Percentiles rank a stretch among this genome's conserved stretches.
Conservation (phyloP, 225 moss, liverwort and hornwort species). For the Polytrichum formosum region DNA sequence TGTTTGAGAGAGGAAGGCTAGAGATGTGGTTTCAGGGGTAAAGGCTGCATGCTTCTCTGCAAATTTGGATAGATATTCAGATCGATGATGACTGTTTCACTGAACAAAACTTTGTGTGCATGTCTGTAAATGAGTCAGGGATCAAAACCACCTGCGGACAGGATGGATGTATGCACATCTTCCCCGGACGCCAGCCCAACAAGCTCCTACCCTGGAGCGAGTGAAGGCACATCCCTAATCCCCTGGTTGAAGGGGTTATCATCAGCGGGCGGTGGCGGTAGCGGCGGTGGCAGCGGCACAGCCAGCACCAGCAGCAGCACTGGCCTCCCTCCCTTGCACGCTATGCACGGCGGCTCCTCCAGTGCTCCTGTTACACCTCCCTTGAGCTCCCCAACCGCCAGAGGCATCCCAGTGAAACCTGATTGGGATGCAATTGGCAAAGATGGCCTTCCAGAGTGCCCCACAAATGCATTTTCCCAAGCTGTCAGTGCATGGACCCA, state of each 20-base stretch:
- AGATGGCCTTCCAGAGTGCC: conserved; percentile 49
- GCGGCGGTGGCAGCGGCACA: conserved; percentile 70
- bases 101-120: background rate
- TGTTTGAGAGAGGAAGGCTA: too few species aligned
- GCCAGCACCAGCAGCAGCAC: conserved; percentile 82
- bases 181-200: conserved; percentile 81
- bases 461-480: conserved; percentile 54
- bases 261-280: conserved; percentile 67
- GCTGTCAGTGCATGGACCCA: conserved; percentile 77
- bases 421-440: conserved; percentile 82
- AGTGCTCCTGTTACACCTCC: conserved; percentile 98
- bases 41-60: background rate
- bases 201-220: conserved; percentile 80
- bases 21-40: background rate
- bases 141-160: conserved; percentile 70
- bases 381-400: conserved; percentile 79
- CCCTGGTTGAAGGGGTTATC: conserved; percentile 95
- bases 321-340: conserved; percentile 80
- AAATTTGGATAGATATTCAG: background rate
- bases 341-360: conserved; percentile 65
- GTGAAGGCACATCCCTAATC: conserved; percentile 84
- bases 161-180: conserved; percentile 83
- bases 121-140: conserved; percentile 47
- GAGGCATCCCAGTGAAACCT: conserved; percentile 85
- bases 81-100: too few species aligned